Conservation (phyloP, 2,329 filamentous ascomycete species). For the Fusarium sp. region DNA sequence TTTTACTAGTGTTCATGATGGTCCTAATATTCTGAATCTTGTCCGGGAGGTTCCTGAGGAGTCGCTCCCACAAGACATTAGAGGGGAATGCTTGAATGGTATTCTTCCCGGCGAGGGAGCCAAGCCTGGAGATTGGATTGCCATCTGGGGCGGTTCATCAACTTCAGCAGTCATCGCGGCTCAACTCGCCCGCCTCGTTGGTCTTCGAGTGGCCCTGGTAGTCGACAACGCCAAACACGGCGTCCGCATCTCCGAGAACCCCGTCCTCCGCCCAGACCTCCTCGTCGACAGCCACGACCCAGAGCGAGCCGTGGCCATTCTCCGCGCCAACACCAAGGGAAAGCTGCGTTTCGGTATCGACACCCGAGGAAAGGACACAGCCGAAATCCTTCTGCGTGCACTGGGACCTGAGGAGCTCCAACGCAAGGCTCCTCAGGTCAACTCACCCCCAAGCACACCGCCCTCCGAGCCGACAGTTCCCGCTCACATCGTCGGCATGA, state of each 20-base stretch:
- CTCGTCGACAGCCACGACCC: conserved; percentile 73
- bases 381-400: conserved; percentile 59
- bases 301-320: conserved; percentile 69
- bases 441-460: conserved; percentile 53
- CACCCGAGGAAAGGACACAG: conserved; percentile 70
- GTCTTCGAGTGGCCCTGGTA: conserved; percentile 69
- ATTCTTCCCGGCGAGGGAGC: conserved; percentile 62
- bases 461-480: conserved; percentile 35
- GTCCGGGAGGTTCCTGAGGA: conserved; percentile 57
- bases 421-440: conserved; percentile 40
- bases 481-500: conserved; percentile 71
- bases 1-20: conserved; percentile 60
- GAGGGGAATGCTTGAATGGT: conserved; percentile 66
- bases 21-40: conserved; percentile 66
- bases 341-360: conserved; percentile 73
- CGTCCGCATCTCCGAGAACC: conserved; percentile 58
- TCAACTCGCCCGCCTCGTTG: conserved; percentile 72
- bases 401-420: conserved; percentile 53
- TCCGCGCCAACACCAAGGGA: conserved; percentile 64
- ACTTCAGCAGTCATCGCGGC: conserved; percentile 72
- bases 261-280: conserved; percentile 61
- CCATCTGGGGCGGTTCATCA: conserved; percentile 77
- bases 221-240: conserved; percentile 74
- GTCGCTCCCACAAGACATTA: conserved; percentile 66
- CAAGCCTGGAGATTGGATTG: conserved; percentile 70